phyloP scores from a whole-genome alignment of 345 rosid genomes.

The Hypericum androsaemum region DNA sequence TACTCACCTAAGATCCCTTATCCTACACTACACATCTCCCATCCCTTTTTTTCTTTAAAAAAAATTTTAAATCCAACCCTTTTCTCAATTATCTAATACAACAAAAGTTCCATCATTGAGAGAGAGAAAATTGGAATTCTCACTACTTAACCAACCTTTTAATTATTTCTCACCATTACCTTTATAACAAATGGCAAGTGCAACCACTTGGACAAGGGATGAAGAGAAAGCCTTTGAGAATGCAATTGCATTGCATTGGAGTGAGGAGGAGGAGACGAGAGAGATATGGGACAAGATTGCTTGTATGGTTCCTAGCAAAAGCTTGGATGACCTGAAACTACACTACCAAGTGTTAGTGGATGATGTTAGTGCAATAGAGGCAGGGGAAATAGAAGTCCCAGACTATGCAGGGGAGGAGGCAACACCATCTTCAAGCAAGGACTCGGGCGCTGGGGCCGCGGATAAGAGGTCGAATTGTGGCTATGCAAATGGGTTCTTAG shows the following conservation, averaged over 20 bases:
- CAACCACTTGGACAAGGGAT: constrained; percentile 58
- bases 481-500: constrained; percentile 35
- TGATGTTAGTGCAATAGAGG: constrained; percentile 66
- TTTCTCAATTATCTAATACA: neutral
- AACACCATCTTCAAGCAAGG: constrained; percentile 30
- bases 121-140: constrained; percentile 9
- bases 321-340: constrained; percentile 42
- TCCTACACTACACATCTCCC: constrained; percentile 12
- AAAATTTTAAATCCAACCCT: neutral
- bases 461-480: constrained; percentile 36
- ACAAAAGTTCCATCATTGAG: constrained; percentile 9
- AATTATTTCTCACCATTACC: constrained; percentile 4
- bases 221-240: constrained; percentile 78
- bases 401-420: constrained; percentile 40
- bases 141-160: neutral
- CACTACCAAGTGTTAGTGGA: constrained; percentile 53
- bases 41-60: constrained; percentile 24
- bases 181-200: constrained; percentile 31
- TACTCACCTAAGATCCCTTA: constrained; percentile 11
- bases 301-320: constrained; percentile 55
- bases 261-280: constrained; percentile 28
- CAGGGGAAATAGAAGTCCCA: constrained; percentile 57
- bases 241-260: constrained; percentile 65
- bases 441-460: constrained; percentile 18
- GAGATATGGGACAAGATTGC: constrained; percentile 66